Percentiles rank a stretch among this genome's conserved stretches.
phyloP scores from a whole-genome alignment of 2,329 filamentous ascomycete species.

The Trichoderma arundinaceum region DNA sequence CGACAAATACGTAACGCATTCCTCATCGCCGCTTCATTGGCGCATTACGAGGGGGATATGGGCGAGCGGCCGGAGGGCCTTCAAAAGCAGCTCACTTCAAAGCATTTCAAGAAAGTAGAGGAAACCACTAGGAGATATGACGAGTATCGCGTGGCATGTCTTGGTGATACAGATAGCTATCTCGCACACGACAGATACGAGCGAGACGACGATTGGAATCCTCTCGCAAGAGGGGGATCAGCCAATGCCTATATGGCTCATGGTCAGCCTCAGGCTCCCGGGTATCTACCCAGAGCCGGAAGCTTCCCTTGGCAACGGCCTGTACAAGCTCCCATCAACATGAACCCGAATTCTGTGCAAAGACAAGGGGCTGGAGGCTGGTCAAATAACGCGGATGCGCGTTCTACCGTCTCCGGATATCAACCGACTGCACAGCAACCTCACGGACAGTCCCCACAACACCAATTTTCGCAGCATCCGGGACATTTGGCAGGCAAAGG shows the following conservation, averaged over 20 bases:
- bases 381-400: background rate
- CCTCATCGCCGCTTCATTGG: conserved; percentile 26
- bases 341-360: conserved; percentile 19
- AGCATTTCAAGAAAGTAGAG: conserved; percentile 25
- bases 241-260: conserved; percentile 8
- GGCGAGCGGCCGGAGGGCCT: conserved; percentile 1
- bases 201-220: conserved; percentile 19
- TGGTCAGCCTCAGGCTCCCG: conserved; percentile 5
- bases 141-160: conserved; percentile 17
- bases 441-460: conserved; percentile 14
- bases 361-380: conserved; percentile 7
- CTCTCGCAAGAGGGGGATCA: background rate
- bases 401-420: conserved; percentile 7
- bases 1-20: conserved; percentile 35
- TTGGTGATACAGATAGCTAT: conserved; percentile 22
- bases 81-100: conserved; percentile 24
- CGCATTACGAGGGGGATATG: conserved; percentile 24
- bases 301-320: conserved; percentile 19
- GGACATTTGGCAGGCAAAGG: background rate
- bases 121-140: conserved; percentile 24
- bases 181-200: conserved; percentile 23
- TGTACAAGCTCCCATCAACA: conserved; percentile 6
- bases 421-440: conserved; percentile 3
- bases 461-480: conserved; percentile 6
- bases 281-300: conserved; percentile 8